Conservation (phyloP, 148 eudicot genomes). For the Silene conica region DNA sequence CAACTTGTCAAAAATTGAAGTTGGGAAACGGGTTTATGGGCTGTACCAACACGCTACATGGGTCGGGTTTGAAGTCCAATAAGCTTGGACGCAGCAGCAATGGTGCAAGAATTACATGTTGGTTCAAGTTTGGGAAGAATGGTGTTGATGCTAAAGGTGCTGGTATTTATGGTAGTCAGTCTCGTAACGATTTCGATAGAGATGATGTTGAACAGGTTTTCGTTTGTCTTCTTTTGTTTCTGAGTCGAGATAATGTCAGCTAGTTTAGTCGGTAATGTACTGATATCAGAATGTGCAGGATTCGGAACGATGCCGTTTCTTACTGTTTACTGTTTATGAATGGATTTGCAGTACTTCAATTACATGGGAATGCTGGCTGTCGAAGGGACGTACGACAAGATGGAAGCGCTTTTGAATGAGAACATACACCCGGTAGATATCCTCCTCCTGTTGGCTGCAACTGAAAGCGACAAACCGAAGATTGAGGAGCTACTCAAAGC, state of each 20-base stretch:
- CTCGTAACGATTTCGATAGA: constrained; percentile 81
- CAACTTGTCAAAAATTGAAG: constrained; percentile 18
- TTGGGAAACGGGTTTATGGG: constrained; percentile 41
- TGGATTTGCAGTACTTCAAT: constrained; percentile 69
- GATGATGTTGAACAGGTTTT: constrained; percentile 90
- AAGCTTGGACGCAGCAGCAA: constrained; percentile 39
- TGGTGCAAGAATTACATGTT: constrained; percentile 50
- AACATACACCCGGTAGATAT: constrained; percentile 93
- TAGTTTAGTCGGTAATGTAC: neutral
- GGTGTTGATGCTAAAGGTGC: constrained; percentile 91
- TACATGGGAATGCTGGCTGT: constrained; percentile 99
- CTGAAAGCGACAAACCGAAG: constrained; percentile 86
- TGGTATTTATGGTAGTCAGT: constrained; percentile 85
- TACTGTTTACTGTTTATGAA: neutral
- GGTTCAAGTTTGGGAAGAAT: constrained; percentile 84
- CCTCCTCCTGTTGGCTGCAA: constrained; percentile 74
- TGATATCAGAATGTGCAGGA: too few species aligned
- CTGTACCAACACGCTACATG: constrained; percentile 16
- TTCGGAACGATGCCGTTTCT: too few species aligned
- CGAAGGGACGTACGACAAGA: constrained; percentile 88
- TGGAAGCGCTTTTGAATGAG: constrained; percentile 77
- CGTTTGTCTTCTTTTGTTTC: neutral
- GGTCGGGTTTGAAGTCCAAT: constrained; percentile 22
- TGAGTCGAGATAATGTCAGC: neutral
- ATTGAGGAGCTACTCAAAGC: constrained; percentile 83